Evolutionary conservation across 1,284 basidiomycete genomes (phyloP), one percentile per base, ranked within the genome.

Genomic region (Pisolithus thermaeus): DNA sequence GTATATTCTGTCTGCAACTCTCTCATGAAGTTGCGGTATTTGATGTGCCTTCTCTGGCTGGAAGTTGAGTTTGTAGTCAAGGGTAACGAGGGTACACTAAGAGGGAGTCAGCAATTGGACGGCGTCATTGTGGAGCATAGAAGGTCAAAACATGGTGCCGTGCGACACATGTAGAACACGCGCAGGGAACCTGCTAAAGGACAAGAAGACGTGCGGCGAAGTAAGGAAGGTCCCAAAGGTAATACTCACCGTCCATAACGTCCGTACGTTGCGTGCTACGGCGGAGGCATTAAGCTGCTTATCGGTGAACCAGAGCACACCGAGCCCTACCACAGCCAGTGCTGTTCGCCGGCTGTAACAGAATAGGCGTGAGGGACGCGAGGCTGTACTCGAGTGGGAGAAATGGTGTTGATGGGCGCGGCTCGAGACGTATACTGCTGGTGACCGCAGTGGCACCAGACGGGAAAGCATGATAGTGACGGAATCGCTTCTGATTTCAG

Each of bases 31-130:
- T 20, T 79, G 74, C 6, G 87, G 85, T 59, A 94, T 93, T 47
- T 77, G 70, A 18, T 87, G 80, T 56, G 76, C 73, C 70, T 86
- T 74, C 58, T 77, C 69, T 52, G 81, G 70, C 52, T 74, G 80
- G 61, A 95, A 95, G 69, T 94, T 93, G 52, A 88, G 67, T 65
- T 95, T 95, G 72, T 93, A 90, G 64, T 91, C 88, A 51, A 81
- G 54, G 3, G 86, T 84, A 41, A 89, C 84, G 50, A 80, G 59
- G 5, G 76, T 72, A 56, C 84, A 87, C 84, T 85, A 32, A 4
- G 25, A 44, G 20, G 2, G 52, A 7, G 25, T 54, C n/a, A 53
- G 49, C 1, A 30, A 40, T 25, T 8, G 20, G 27, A 25, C 25
- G 25, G 18, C 4, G 27, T 18, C 49, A n/a, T 32, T 22, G 42